Evolutionary conservation across 2,329 filamentous ascomycete species (phyloP), one percentile per base, ranked within the genome.

Genomic region (Fusarium nodosum): DNA sequence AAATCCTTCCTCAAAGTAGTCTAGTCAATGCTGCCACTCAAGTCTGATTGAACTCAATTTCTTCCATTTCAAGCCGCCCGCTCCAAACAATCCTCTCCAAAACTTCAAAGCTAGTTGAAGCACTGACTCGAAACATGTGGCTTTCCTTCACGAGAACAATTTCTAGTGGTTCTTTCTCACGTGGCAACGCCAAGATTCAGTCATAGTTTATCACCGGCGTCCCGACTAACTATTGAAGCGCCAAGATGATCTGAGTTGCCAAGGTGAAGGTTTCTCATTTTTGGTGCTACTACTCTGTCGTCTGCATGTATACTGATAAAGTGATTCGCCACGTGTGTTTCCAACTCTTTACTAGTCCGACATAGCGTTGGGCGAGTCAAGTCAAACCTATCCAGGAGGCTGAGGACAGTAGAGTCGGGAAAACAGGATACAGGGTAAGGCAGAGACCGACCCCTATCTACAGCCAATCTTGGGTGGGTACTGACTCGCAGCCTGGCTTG

Each of bases 51-150:
- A 52, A 52, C 48, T 52, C 34, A 52, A 41, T 52, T 22, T 7
- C 20, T 26, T 52, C 48, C 15, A 20, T 20, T 18, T 16, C 15
- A n/a, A 12, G 18, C 10, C 47, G 20, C 6, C n/a, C 12, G 9
- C 33, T n/a, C 12, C 13, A 15, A 39, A 22, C 9, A 18, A 16
- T 22, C 7, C 30, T 15, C 39, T 24, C n/a, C 20, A 24, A 52
- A 16, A 7, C 8, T 18, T 15, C n/a, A 20, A 39, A 15, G 24
- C 48, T 28, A 52, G 15, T 20, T 11, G 7, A 22, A 52, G 36
- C 18, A 52, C 24, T 52, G 48, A 52, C 48, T 52, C 48, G 16
- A 26, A n/a, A 16, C 36, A 52, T 34, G 18, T 51, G 22, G 33
- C 33, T 20, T 28, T 39, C 24, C 22, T 20, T n/a, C 33, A 52